Base-by-base conservation (phyloP, 2,329 filamentous ascomycete genomes). In the Colletotrichum caudatum region DNA sequence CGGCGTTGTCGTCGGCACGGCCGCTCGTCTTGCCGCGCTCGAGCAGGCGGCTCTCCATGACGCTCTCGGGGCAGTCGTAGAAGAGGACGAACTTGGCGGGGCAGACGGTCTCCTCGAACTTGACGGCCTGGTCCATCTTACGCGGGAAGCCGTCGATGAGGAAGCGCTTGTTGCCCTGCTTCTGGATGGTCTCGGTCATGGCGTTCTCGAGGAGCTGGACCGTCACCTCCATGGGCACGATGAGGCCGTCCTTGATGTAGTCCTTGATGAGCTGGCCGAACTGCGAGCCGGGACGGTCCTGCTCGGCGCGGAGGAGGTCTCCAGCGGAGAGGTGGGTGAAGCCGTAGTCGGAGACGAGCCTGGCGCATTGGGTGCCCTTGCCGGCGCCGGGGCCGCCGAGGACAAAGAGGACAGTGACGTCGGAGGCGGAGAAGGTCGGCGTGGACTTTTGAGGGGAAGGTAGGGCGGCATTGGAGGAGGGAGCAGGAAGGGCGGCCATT, bases 151-250 rank as follows among this genome's bases (percentile, higher is more conserved):
- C 92, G 81, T 91, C 89, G 76, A 91, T 90, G 67, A 92, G 83
- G 86, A 98, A 98, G 77, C 93, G 90, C 80, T 90, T 91, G 74
- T 79, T 78, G 64, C 74, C 76, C 63, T 79, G 77, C 16, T 84
- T 82, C 68, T 86, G 82, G 64, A 97, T 89, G 16, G 89, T 87
- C 11, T 88, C 90, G 68, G 87, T 87, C 94, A 99, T 98, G 70
- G 95, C 94, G 82, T 97, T 97, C 84, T 98, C 95, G 54, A 99
- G 89, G 46, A 99, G 85, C 78, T 95, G 92, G 71, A 99, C 92
- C 6, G 96, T 99, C 62, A 98, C 94, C 82, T 98, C 95, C 94
- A 97, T 97, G n/a, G 96, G 96, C 74, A 99, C 96, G 81, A 99
- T 99, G 77, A 91, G 91, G 71, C 96, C 96, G 80, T 99, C 92